Conservation (phyloP, 2,329 filamentous ascomycete species). For the Fusarium sp. region DNA sequence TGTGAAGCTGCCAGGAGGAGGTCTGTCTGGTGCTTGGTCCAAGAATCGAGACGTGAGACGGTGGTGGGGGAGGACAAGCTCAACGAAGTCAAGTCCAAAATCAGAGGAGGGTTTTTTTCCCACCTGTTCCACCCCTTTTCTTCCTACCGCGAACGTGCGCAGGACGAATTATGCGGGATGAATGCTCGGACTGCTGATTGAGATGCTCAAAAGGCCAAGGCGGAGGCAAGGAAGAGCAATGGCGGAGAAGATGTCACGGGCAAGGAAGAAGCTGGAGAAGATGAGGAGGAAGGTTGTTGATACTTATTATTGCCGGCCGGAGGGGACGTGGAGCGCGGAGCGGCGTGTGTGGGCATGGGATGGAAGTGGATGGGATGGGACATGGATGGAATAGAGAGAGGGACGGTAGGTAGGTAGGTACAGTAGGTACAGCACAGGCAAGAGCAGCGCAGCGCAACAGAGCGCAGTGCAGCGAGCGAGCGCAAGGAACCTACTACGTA, state of each 20-base stretch:
- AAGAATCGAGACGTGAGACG: conserved; percentile 16
- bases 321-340: conserved; percentile 44
- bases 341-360: conserved; percentile 16
- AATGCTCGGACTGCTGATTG: background rate
- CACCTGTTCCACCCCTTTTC: conserved; percentile 3
- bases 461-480: conserved; percentile 1
- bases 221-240: conserved; percentile 16
- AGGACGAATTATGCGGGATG: background rate
- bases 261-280: conserved; percentile 37
- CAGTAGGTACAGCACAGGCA: background rate
- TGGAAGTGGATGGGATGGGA: conserved; percentile 12
- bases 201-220: background rate
- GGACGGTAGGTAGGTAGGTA: background rate
- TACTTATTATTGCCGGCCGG: conserved; percentile 46
- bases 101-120: conserved; percentile 34
- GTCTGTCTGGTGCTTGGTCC: conserved; percentile 10
- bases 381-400: conserved; percentile 30
- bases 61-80: conserved; percentile 29
- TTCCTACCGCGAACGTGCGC: conserved; percentile 4
- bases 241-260: conserved; percentile 32
- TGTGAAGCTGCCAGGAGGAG: background rate
- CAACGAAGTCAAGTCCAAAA: conserved; percentile 28
- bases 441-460: background rate
- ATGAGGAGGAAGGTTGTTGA: conserved; percentile 46
- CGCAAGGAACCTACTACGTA: conserved; percentile 5